Evolutionary conservation across 169 alveolate species (phyloP).

Genomic region (Toxoplasma gondii): DNA sequence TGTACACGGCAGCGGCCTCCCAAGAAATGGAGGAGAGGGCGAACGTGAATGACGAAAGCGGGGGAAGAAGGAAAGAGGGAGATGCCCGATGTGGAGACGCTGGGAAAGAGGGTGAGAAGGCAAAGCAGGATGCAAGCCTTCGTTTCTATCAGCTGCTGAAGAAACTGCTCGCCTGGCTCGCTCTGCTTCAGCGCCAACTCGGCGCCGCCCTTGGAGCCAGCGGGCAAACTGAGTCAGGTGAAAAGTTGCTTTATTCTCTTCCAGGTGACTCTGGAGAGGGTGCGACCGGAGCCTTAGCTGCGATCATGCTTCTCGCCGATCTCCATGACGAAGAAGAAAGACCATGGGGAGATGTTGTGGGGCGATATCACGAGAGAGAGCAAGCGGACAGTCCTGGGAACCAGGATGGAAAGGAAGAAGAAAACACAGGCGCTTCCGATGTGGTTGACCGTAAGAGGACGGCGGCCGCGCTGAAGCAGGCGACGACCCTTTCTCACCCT

Average conservation of each 20-base stretch:
- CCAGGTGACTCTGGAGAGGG: conserved; percentile 59
- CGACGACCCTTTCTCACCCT: too few relatives aligned
- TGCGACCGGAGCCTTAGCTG: conserved; percentile 59
- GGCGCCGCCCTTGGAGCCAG: conserved; percentile 52
- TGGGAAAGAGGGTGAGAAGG: not conserved
- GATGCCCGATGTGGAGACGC: conserved; percentile 21
- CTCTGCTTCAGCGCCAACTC: conserved; percentile 57
- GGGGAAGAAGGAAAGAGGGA: not conserved
- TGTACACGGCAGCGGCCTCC: conserved; percentile 53
- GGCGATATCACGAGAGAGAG: not conserved
- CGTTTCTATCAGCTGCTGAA: not conserved
- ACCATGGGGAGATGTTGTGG: conserved; percentile 23
- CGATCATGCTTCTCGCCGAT: conserved; percentile 54
- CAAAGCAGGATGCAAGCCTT: not conserved
- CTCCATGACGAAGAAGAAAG: conserved; percentile 25
- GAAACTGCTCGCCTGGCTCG: conserved; percentile 61
- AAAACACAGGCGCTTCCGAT: too few relatives aligned
- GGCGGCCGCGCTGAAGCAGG: not conserved
- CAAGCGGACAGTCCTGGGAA: too few relatives aligned
- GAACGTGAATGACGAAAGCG: not conserved
- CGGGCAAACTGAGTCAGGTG: not conserved
- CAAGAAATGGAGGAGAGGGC: not conserved
- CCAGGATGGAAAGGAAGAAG: not conserved
- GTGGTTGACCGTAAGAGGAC: not conserved
- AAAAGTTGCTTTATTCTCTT: not conserved